phyloP scores from a whole-genome alignment of 106 monocot genomes.

The Amphibolis antarctica region DNA sequence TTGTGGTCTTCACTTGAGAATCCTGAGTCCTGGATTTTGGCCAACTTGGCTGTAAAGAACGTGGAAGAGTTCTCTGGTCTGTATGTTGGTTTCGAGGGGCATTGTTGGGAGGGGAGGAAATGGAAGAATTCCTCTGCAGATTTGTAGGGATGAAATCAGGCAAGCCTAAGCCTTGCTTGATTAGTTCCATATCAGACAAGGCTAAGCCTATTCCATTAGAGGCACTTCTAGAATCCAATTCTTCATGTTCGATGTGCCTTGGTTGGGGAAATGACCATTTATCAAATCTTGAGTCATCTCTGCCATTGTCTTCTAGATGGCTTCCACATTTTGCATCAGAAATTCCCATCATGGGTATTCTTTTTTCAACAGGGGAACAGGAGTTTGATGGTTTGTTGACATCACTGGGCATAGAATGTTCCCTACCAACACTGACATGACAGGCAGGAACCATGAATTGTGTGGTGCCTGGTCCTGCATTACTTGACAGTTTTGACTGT shows the following conservation, averaged over 20 bases:
- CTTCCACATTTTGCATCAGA: background rate
- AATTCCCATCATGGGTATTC: background rate
- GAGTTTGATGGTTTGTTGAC: background rate
- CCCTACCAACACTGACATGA: background rate
- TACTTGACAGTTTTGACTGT: background rate
- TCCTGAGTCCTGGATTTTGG: background rate
- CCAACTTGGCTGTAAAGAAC: background rate
- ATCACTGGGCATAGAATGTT: background rate
- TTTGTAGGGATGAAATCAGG: background rate
- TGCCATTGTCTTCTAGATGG: background rate
- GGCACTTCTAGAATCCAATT: background rate
- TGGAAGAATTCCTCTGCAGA: background rate
- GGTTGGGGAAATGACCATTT: background rate
- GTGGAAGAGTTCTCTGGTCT: slow-evolving; percentile 4
- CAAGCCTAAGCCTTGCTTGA: no score
- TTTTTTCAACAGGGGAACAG: background rate
- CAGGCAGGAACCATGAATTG: background rate
- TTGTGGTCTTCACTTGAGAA: background rate
- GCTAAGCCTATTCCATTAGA: background rate
- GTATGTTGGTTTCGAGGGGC: background rate
- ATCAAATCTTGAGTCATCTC: background rate
- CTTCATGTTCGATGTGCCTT: background rate
- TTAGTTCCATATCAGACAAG: background rate
- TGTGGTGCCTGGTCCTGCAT: background rate
- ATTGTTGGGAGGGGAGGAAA: background rate